Evolutionary conservation across 2,329 filamentous ascomycete genomes (phyloP).

Genomic region (Aspergillus tanneri): DNA sequence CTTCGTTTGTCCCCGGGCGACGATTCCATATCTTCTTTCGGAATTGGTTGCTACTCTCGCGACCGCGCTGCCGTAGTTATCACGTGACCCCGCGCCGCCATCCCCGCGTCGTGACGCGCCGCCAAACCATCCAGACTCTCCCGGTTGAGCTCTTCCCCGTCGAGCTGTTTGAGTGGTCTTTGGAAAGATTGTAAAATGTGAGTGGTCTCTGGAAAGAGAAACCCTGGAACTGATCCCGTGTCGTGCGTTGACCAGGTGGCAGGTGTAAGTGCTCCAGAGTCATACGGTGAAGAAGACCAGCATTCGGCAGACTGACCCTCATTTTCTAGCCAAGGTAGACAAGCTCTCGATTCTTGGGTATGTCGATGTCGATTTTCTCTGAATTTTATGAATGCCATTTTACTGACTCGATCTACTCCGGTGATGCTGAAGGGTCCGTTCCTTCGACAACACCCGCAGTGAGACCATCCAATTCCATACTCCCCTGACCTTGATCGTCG

Average conservation of each 20-base stretch:
- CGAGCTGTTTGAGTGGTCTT: neutral
- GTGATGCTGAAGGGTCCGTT: conserved; percentile 61
- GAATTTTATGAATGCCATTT: neutral
- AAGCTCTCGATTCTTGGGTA: conserved; percentile 82
- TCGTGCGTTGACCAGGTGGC: conserved; percentile 9
- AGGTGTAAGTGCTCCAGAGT: conserved; percentile 33
- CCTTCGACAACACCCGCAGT: conserved; percentile 72
- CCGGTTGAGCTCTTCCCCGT: neutral
- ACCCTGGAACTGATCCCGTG: neutral
- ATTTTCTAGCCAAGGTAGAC: conserved; percentile 70
- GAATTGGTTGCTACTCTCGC: too few species aligned
- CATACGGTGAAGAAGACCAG: neutral
- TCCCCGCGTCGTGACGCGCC: conserved; percentile 23
- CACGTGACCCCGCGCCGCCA: conserved; percentile 19
- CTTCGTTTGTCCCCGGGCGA: neutral
- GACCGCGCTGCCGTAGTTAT: neutral
- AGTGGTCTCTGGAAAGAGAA: neutral
- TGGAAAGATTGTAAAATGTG: conserved; percentile 5
- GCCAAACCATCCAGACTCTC: neutral
- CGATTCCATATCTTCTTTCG: too few species aligned
- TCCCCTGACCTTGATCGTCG: conserved; percentile 92
- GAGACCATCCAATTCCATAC: conserved; percentile 86
- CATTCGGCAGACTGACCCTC: conserved; percentile 5
- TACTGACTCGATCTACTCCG: conserved; percentile 8
- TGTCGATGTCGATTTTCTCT: conserved; percentile 1